Evolutionary conservation across 352 stramenopile genomes (phyloP).

Genomic region (Pythium aquatile): DNA sequence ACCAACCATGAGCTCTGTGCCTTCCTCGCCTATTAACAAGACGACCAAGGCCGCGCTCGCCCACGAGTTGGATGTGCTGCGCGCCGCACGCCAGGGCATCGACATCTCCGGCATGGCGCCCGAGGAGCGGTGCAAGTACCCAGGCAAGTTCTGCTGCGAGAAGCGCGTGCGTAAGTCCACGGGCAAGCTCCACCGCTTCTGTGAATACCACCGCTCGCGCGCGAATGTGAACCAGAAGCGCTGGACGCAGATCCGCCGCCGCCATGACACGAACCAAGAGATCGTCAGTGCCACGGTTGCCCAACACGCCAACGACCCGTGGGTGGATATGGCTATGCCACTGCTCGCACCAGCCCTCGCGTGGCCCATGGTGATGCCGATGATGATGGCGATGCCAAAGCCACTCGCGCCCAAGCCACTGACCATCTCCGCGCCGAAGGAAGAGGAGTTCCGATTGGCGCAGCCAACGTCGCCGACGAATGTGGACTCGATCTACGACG

Average conservation of each 20-base stretch:
- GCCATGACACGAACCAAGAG: neutral
- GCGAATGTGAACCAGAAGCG: constrained; percentile 26
- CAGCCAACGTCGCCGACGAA: constrained; percentile 8
- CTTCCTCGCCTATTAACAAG: neutral
- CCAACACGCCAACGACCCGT: neutral
- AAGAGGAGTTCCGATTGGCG: neutral
- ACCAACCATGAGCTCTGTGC: neutral
- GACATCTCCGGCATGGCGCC: constrained; percentile 19
- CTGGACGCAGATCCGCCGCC: constrained; percentile 12
- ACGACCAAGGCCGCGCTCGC: neutral
- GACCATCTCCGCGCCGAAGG: neutral
- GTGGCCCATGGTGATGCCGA: neutral
- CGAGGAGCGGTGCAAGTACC: constrained; percentile 25
- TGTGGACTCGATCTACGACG: constrained; percentile 8
- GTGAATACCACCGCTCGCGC: constrained; percentile 18
- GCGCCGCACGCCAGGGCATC: constrained; percentile 10
- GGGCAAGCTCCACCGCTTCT: constrained; percentile 25
- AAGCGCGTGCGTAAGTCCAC: constrained; percentile 18
- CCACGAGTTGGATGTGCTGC: constrained; percentile 5
- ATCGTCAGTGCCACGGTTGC: neutral
- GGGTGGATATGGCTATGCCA: constrained; percentile 8
- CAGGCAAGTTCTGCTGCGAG: constrained; percentile 21
- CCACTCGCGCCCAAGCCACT: neutral
- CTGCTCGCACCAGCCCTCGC: constrained; percentile 1
- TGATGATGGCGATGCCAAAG: neutral